A percentile compares a stretch with the other conserved stretches of the same genome.
These are phyloP conservation scores for Xerocomellus dryophilus DNA, from an alignment of 768 basidiomycete genomes.

Conservation along the genomic window DNA sequence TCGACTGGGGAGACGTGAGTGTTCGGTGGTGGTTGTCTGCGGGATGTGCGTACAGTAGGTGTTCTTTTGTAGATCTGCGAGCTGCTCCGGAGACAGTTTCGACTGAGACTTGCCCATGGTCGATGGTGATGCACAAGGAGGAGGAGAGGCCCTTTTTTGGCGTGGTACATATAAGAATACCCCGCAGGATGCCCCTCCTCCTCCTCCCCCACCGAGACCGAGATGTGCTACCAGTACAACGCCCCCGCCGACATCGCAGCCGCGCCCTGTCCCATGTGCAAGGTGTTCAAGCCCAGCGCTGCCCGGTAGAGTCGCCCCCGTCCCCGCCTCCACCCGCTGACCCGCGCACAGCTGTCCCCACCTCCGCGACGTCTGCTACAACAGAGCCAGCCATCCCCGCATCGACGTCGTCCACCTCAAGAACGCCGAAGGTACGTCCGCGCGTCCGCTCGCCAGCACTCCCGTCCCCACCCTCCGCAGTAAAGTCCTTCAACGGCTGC, in stretches of 20 bases:
- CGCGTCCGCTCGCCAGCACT: not conserved
- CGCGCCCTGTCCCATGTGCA: conserved; percentile 79
- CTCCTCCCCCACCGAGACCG: conserved; percentile 21
- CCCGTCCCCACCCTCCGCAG: conserved; percentile 37
- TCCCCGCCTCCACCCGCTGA: conserved; percentile 15
- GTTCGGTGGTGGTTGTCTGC: conserved; percentile 7
- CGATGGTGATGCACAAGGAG: conserved; percentile 18
- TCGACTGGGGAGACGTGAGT: conserved; percentile 58
- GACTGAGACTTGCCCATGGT: conserved; percentile 97
- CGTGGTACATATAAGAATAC: conserved; percentile 30
- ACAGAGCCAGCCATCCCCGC: conserved; percentile 69
- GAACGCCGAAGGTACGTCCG: conserved; percentile 77
- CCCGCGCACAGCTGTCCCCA: conserved; percentile 64
- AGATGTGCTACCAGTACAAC: conserved; percentile 72
- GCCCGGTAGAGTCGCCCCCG: conserved; percentile 44
- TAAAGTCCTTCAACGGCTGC: conserved; percentile 81
- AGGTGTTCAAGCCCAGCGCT: conserved; percentile 63
- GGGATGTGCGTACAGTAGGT: conserved; percentile 77
- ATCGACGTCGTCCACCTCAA: conserved; percentile 76
- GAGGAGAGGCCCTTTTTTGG: conserved; percentile 30
- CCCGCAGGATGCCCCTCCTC: conserved; percentile 13
- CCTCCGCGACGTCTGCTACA: conserved; percentile 69
- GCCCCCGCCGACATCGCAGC: conserved; percentile 65
- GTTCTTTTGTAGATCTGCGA: conserved; percentile 93
- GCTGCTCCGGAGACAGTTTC: conserved; percentile 91